Conservation (phyloP, 176 grass and related monocot species). For the Tillandsia fasciculata region DNA sequence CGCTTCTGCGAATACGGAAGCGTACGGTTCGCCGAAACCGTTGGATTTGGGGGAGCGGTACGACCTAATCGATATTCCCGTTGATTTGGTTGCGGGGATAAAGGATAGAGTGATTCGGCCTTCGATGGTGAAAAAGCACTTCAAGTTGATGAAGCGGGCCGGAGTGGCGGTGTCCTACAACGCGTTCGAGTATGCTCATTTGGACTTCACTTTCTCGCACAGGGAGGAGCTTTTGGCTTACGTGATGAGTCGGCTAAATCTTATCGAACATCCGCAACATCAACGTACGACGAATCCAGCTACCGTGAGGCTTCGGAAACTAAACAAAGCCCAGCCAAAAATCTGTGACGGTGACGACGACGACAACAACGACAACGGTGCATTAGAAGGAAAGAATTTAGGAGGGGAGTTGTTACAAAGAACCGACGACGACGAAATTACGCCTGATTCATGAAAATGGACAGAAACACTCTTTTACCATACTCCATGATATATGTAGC, state of each 20-base stretch:
- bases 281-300: slow-evolving; percentile 24
- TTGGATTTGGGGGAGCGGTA: slow-evolving; percentile 71
- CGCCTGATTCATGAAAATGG: slow-evolving; percentile 6
- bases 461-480: background rate
- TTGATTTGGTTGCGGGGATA: slow-evolving; percentile 75
- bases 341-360: slow-evolving; percentile 6
- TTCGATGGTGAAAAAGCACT: slow-evolving; percentile 93
- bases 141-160: slow-evolving; percentile 57
- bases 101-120: slow-evolving; percentile 77
- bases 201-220: slow-evolving; percentile 98
- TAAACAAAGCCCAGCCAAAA: slow-evolving; percentile 26
- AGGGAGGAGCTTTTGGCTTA: slow-evolving; percentile 87
- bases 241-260: slow-evolving; percentile 62
- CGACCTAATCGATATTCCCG: slow-evolving; percentile 63
- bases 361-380: background rate
- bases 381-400: background rate
- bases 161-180: slow-evolving; percentile 77
- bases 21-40: slow-evolving; percentile 68
- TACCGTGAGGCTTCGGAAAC: slow-evolving; percentile 37
- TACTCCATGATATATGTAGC: slow-evolving; percentile 13
- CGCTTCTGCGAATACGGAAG: slow-evolving; percentile 52
- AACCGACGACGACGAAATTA: slow-evolving; percentile 16
- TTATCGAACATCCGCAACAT: slow-evolving; percentile 32
- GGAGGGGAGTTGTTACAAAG: background rate
- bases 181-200: slow-evolving; percentile 93